Conservation (phyloP, 1,139 yeast genomes). For the Magnusiomyces fungicola region DNA sequence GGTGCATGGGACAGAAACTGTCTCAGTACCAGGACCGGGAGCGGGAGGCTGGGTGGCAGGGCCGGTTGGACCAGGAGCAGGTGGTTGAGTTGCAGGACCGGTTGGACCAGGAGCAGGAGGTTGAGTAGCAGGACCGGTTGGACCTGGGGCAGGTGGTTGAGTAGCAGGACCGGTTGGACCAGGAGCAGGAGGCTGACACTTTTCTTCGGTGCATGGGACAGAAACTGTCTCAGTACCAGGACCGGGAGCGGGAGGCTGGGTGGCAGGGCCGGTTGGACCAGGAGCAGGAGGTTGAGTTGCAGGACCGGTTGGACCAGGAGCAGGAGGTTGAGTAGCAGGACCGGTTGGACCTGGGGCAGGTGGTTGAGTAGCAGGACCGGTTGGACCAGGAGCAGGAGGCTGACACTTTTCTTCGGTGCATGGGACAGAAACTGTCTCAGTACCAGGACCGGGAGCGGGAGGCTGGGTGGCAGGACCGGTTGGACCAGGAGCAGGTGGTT, state of each 20-base stretch:
- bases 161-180: neutral
- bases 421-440: no score
- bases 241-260: neutral
- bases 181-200: neutral
- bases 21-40: no score
- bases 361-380: neutral
- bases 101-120: no score
- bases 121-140: no score
- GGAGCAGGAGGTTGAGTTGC: neutral
- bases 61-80: no score
- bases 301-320: neutral
- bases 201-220: neutral
- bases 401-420: neutral
- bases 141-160: neutral
- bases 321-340: neutral
- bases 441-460: no score
- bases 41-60: no score
- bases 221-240: no score
- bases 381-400: neutral
- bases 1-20: no score
- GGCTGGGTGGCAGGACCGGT: neutral
- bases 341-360: neutral
- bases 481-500: neutral
- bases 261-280: neutral
- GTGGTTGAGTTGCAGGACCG: no score